Conservation (phyloP, 352 stramenopile genomes). For the Phytophthora brassicae region DNA sequence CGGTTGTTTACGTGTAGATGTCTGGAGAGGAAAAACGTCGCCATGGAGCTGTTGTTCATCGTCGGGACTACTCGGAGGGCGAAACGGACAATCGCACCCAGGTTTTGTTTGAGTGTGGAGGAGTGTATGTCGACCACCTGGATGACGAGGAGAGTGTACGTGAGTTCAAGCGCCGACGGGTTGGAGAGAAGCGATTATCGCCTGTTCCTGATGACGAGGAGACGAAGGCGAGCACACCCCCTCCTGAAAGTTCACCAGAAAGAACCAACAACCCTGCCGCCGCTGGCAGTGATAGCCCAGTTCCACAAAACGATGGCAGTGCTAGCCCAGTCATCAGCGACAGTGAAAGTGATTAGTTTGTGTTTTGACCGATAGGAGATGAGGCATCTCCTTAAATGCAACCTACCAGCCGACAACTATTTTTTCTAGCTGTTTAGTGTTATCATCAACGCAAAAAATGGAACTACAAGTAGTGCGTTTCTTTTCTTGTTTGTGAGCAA, state of each 20-base stretch:
- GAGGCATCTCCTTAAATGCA: slow-evolving; percentile 7
- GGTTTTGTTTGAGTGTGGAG: slow-evolving; percentile 65
- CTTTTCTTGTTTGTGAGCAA: too few relatives aligned
- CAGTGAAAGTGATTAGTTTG: slow-evolving; percentile 69
- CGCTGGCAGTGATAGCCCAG: slow-evolving; percentile 25
- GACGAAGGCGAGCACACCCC: slow-evolving; percentile 41
- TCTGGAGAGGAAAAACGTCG: slow-evolving; percentile 78
- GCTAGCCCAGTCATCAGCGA: slow-evolving; percentile 76
- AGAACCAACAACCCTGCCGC: slow-evolving; percentile 23
- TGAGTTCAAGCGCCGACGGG: slow-evolving; percentile 63
- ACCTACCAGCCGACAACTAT: slow-evolving; percentile 8
- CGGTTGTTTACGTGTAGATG: slow-evolving; percentile 33
- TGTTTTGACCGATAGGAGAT: slow-evolving; percentile 16
- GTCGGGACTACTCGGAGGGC: slow-evolving; percentile 69
- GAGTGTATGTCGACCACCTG: slow-evolving; percentile 65
- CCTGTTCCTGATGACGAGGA: slow-evolving; percentile 41
- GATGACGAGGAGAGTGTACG: slow-evolving; percentile 66
- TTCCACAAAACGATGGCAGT: slow-evolving; percentile 33
- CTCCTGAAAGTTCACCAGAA: slow-evolving; percentile 24
- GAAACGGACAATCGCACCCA: slow-evolving; percentile 61
- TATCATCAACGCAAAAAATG: background rate
- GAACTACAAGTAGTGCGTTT: too few relatives aligned
- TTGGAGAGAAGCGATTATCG: slow-evolving; percentile 23
- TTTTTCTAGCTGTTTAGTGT: background rate
- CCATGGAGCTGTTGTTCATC: slow-evolving; percentile 73